These are phyloP conservation scores for Knoxia roxburghii DNA, from an alignment of 257 asterid species.

Conservation along the genomic window DNA sequence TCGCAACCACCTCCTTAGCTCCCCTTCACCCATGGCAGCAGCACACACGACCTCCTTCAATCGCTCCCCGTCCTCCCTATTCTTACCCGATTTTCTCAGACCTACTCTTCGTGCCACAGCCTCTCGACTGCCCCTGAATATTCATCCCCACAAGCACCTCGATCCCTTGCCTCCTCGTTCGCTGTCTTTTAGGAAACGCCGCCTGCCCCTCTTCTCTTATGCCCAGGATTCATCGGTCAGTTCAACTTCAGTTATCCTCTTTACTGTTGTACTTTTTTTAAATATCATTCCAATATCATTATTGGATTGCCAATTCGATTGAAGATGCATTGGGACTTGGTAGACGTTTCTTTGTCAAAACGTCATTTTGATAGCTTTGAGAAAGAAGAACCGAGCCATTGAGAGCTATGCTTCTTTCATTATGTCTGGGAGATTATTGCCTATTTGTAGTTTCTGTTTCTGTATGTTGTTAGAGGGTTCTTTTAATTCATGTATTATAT, in stretches of 20 bases:
- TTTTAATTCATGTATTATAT: background rate
- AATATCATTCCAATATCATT: too few species aligned
- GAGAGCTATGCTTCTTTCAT: too few species aligned
- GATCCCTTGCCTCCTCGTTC: constrained; percentile 7
- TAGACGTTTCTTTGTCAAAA: too few species aligned
- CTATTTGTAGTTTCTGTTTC: too few species aligned
- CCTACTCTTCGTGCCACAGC: background rate
- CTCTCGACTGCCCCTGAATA: background rate
- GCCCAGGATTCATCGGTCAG: constrained; percentile 79
- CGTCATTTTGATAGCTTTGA: too few species aligned
- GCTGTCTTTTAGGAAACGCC: constrained; percentile 30
- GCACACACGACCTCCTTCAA: background rate
- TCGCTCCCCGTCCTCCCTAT: constrained; percentile 5
- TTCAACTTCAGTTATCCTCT: background rate
- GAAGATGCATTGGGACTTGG: too few species aligned
- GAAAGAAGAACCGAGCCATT: too few species aligned
- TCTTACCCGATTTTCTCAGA: background rate
- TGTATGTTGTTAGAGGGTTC: background rate
- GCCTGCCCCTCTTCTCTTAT: constrained; percentile 29
- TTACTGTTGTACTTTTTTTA: background rate
- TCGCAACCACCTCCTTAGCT: background rate
- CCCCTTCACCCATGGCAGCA: constrained; percentile 8
- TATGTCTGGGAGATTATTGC: too few species aligned
- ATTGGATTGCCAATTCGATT: too few species aligned
- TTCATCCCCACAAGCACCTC: constrained; percentile 16